These are phyloP conservation scores for Astragalus membranaceus DNA, from an alignment of 306 rosid species.

Conservation along the genomic window DNA sequence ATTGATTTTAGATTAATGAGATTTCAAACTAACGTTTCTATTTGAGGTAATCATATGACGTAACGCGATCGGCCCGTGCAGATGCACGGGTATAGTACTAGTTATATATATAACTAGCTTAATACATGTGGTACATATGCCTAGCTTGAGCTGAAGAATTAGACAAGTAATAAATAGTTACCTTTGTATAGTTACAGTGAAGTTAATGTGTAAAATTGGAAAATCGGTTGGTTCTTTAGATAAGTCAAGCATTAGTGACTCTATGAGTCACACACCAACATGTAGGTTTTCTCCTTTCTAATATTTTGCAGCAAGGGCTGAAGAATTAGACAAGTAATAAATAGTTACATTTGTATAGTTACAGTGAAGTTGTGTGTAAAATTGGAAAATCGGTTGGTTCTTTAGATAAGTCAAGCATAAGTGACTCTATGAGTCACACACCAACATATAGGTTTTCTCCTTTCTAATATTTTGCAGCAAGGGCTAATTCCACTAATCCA, in stretches of 20 bases:
- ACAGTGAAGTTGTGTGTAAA: background rate
- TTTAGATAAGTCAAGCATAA: background rate
- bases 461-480: background rate
- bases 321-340: background rate
- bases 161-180: too few relatives aligned
- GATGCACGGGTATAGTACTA: too few relatives aligned
- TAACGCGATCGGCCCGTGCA: too few relatives aligned
- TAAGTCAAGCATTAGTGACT: background rate
- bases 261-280: background rate
- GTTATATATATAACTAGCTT: background rate
- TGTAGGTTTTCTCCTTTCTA: background rate
- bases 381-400: background rate
- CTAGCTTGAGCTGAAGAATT: too few relatives aligned
- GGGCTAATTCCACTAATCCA: conserved; percentile 16
- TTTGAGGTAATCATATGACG: too few relatives aligned
- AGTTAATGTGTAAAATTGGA: background rate
- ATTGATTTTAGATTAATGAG: too few relatives aligned
- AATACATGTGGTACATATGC: too few relatives aligned
- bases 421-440: background rate
- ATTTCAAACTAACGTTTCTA: too few relatives aligned
- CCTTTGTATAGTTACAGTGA: background rate
- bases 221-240: background rate
- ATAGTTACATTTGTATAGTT: background rate
- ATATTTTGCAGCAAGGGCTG: background rate
- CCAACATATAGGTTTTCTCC: background rate